phyloP scores from a whole-genome alignment of 2,329 filamentous ascomycete genomes.

The Claviceps sp. region DNA sequence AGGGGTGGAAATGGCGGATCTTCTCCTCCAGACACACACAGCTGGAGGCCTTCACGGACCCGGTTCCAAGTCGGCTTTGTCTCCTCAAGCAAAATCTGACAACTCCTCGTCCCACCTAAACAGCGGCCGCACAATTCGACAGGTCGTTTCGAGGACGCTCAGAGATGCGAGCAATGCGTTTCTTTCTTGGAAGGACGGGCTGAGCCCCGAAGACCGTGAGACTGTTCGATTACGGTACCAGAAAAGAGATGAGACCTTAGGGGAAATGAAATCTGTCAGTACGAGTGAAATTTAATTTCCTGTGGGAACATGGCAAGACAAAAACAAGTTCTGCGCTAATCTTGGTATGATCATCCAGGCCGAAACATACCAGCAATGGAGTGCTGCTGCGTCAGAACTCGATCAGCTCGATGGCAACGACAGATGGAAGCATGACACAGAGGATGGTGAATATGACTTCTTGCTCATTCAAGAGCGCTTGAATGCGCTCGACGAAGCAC shows the following conservation, averaged over 20 bases:
- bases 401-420: constrained; percentile 71
- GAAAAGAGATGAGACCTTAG: constrained; percentile 46
- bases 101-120: background rate
- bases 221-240: constrained; percentile 36
- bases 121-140: background rate
- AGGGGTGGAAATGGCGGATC: constrained; percentile 3
- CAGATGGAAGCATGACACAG: constrained; percentile 58
- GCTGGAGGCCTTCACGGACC: background rate
- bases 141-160: constrained; percentile 3
- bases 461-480: constrained; percentile 56
- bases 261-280: constrained; percentile 52
- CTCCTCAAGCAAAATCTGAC: background rate
- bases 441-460: constrained; percentile 55
- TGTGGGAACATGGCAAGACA: background rate
- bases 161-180: constrained; percentile 25
- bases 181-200: constrained; percentile 38
- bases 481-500: constrained; percentile 59
- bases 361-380: constrained; percentile 58
- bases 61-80: background rate
- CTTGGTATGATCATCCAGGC: constrained; percentile 33
- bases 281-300: background rate
- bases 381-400: constrained; percentile 59
- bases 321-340: background rate
- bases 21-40: constrained; percentile 3
- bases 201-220: constrained; percentile 35